Evolutionary conservation across 2,329 filamentous ascomycete genomes (phyloP).

Genomic region (Colletotrichum sp.): DNA sequence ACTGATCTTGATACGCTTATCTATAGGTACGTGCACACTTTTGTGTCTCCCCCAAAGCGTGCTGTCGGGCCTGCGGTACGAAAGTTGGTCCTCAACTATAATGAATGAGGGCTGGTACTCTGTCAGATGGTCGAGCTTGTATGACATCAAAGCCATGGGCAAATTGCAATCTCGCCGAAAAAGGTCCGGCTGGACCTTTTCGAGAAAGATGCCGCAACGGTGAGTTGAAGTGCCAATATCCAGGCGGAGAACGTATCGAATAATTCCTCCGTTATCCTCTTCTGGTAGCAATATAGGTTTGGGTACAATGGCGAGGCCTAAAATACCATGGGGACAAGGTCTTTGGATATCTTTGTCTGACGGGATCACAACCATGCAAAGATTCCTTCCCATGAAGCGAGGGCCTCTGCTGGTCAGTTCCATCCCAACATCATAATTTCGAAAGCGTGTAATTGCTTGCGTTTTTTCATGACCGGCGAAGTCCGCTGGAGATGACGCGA

Average conservation of each 20-base stretch:
- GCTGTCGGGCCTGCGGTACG: background rate
- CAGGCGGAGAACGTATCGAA: background rate
- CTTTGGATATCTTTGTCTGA: background rate
- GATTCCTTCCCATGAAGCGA: background rate
- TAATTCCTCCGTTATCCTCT: background rate
- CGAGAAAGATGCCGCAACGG: background rate
- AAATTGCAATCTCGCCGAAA: background rate
- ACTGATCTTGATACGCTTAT: background rate
- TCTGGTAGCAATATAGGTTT: background rate
- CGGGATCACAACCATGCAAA: background rate
- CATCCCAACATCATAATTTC: background rate
- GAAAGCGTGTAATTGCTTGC: background rate
- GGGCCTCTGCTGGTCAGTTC: background rate
- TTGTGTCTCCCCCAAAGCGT: background rate
- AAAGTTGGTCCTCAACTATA: background rate
- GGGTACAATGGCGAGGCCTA: background rate
- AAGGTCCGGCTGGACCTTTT: background rate
- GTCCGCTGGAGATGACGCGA: background rate
- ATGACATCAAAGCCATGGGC: background rate
- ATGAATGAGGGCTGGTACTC: background rate
- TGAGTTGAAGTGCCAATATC: background rate
- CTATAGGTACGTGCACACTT: background rate
- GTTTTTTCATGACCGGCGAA: background rate
- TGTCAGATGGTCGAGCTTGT: background rate
- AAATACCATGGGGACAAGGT: background rate